These are phyloP conservation scores for Lactarius akahatsu DNA, from an alignment of 768 basidiomycete genomes.

Conservation along the genomic window DNA sequence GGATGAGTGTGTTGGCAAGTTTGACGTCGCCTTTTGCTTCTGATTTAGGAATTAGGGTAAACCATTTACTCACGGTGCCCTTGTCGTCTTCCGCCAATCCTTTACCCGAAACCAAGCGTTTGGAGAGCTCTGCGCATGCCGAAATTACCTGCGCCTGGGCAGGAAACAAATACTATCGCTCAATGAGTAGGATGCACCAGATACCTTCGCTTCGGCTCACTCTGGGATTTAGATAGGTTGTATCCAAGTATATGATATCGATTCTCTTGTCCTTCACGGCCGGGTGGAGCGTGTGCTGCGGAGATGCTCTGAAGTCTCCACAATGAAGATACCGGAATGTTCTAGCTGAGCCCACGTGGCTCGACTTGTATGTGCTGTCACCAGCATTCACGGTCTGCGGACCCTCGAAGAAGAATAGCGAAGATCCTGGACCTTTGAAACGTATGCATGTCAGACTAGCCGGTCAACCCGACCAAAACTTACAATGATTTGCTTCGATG, in stretches of 20 bases:
- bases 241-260: conserved; percentile 91
- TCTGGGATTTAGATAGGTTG: conserved; percentile 92
- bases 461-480: conserved; percentile 22
- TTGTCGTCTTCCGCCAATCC: conserved; percentile 33
- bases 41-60: conserved; percentile 36
- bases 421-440: conserved; percentile 73
- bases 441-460: background rate
- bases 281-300: conserved; percentile 82
- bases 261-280: conserved; percentile 76
- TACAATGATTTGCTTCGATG: conserved; percentile 97
- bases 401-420: conserved; percentile 92
- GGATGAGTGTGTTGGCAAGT: conserved; percentile 50
- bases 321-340: conserved; percentile 92
- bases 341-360: conserved; percentile 64
- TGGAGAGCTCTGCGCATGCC: conserved; percentile 85
- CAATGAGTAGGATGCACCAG: conserved; percentile 2
- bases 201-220: conserved; percentile 32
- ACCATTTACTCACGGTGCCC: conserved; percentile 53
- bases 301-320: conserved; percentile 90
- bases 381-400: conserved; percentile 86
- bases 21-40: conserved; percentile 41
- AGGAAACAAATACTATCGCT: conserved; percentile 80
- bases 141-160: conserved; percentile 93
- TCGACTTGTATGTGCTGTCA: conserved; percentile 72
- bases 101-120: conserved; percentile 49